Base-by-base conservation (phyloP, 73 alveolate genomes). In the Uronychia setigera region DNA sequence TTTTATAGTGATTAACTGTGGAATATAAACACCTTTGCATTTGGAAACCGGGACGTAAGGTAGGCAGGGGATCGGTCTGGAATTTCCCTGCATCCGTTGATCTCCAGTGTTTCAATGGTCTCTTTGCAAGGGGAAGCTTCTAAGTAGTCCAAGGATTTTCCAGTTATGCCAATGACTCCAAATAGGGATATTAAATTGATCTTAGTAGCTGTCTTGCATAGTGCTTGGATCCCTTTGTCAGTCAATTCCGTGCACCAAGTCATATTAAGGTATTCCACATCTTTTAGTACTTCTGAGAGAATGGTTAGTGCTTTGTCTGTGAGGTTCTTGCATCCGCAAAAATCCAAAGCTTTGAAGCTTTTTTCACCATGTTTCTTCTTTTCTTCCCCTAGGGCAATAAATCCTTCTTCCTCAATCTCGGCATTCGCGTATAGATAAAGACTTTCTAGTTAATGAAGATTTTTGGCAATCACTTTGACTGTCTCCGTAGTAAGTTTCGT, bases 61-160 rank as follows among this genome's bases (percentile, higher is more conserved):
- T 77, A 27, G 0, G 25, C 85, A 28, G 33, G 79, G 30, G 29
- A 74, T 0, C 46, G 5, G 30, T 87, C 19, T 1, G 84, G 60
- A 0, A 87, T 74, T 35, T 87, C 82, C 30, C 59, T 87, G 76
- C 93, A 87, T 13, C 93, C 93, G 77, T 87, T 87, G 76, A 87
- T 74, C 32, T 87, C 93, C 0, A 87, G 58, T 1, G 85, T 87
- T 31, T 60, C 83, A 1, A 87, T 33, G 31, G 88, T 60, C 28
- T 80, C 13, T 29, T 34, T 60, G n/a, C 74, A 1, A 1, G 59
- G 59, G 35, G 88, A 29, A 33, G 31, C 60, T 11, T 60, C 59
- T 30, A 87, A 35, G 29, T 81, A 81, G 46, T 80, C 85, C 34
- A 87, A 35, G 26, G 88, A 28, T 26, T 77, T 31, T 67, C 80